Percentiles rank a stretch among this genome's conserved stretches.
These are phyloP conservation scores for Ophiocordyceps unilateralis DNA, from an alignment of 2,329 filamentous ascomycete species.

Conservation along the genomic window DNA sequence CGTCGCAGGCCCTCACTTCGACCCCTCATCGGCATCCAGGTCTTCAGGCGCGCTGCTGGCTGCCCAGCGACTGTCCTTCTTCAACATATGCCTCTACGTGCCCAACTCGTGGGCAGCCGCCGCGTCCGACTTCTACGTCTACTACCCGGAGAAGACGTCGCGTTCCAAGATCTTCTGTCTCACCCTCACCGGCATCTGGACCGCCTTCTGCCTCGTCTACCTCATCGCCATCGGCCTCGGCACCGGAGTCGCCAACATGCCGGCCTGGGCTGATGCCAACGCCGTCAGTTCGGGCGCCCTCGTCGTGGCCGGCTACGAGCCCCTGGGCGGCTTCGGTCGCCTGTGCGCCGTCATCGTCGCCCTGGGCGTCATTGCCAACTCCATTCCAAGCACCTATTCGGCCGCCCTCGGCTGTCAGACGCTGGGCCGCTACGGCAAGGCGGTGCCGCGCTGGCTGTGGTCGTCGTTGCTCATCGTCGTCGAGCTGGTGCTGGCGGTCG, in stretches of 20 bases:
- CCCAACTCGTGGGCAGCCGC: constrained; percentile 46
- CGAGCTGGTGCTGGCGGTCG: constrained; percentile 36
- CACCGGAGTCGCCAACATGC: constrained; percentile 29
- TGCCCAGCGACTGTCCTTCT: constrained; percentile 44
- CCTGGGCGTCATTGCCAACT: constrained; percentile 36
- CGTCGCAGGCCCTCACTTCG: constrained; percentile 40
- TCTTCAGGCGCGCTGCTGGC: constrained; percentile 44
- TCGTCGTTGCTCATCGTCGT: constrained; percentile 34
- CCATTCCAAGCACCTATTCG: constrained; percentile 37
- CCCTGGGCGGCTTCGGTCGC: constrained; percentile 36
- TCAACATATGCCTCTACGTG: constrained; percentile 45
- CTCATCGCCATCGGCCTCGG: constrained; percentile 38
- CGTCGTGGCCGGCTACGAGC: constrained; percentile 34
- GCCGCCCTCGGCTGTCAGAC: constrained; percentile 42
- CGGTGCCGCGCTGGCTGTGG: constrained; percentile 35
- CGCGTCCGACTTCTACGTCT: constrained; percentile 66
- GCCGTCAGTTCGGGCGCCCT: constrained; percentile 35
- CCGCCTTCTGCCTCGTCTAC: constrained; percentile 47
- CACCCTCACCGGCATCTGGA: constrained; percentile 50
- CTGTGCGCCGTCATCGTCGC: constrained; percentile 39
- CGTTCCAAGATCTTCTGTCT: constrained; percentile 48
- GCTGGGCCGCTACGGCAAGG: constrained; percentile 32
- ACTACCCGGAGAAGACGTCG: constrained; percentile 47
- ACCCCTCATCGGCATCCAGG: constrained; percentile 46
- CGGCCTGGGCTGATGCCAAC: constrained; percentile 33